These are phyloP conservation scores for Limnomonas spitsbergensis DNA, from an alignment of 139 green algal genomes.

Conservation along the genomic window DNA sequence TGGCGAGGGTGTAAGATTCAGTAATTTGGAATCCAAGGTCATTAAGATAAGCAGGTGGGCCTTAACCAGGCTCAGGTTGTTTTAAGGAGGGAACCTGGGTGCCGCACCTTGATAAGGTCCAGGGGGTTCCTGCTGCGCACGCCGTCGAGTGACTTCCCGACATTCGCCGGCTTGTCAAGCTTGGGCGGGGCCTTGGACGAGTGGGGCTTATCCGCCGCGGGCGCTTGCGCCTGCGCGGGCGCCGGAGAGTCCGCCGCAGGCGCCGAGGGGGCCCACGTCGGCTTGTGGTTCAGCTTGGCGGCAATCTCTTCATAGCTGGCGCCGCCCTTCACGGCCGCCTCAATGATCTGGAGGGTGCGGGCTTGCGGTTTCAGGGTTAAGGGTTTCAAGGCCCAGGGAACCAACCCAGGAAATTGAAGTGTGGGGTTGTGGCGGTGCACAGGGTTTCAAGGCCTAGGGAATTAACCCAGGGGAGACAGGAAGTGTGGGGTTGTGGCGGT, in stretches of 20 bases:
- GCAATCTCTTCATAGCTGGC: constrained; percentile 16
- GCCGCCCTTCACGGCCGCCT: constrained; percentile 44
- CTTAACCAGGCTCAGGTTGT: too few relatives aligned
- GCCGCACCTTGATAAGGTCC: constrained; percentile 62
- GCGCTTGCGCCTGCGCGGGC: constrained; percentile 26
- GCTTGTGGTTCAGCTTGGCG: constrained; percentile 27
- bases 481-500: too few relatives aligned
- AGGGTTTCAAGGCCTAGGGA: too few relatives aligned
- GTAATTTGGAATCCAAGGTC: too few relatives aligned
- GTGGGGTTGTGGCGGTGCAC: too few relatives aligned
- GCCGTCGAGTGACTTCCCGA: constrained; percentile 57
- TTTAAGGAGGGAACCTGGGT: neutral
- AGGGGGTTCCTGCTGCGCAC: constrained; percentile 59
- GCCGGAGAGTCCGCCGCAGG: neutral
- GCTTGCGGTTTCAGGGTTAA: too few relatives aligned
- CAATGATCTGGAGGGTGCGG: too few relatives aligned
- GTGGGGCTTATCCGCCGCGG: constrained; percentile 6
- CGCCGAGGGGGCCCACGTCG: constrained; percentile 15
- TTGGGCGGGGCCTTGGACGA: neutral
- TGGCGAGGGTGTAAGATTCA: too few relatives aligned
- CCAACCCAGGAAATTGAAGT: too few relatives aligned
- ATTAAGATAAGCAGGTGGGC: too few relatives aligned
- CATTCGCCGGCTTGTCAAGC: neutral
- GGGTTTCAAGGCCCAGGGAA: too few relatives aligned
- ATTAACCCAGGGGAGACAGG: too few relatives aligned